These are phyloP conservation scores for Gilbertella persicaria DNA, from an alignment of 371 early-diverging fungal species.

Conservation along the genomic window DNA sequence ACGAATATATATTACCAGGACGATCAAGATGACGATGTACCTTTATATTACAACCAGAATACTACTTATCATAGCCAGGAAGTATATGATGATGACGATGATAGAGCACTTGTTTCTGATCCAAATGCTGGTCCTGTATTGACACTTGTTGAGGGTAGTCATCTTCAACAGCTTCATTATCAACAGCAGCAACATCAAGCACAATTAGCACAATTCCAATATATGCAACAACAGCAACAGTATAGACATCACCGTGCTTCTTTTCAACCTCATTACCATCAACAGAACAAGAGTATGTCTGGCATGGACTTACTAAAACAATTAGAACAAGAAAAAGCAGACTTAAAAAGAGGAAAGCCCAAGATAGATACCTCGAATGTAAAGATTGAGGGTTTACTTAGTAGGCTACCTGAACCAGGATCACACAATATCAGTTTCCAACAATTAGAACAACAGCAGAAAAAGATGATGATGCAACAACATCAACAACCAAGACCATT, in stretches of 20 bases:
- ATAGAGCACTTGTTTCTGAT: not conserved
- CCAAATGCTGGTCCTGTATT: constrained; percentile 11
- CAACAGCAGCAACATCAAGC: constrained; percentile 26
- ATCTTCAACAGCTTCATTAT: constrained; percentile 30
- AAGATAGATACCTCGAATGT: constrained; percentile 34
- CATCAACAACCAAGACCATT: not conserved
- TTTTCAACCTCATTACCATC: constrained; percentile 4
- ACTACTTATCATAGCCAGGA: not conserved
- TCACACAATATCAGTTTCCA: constrained; percentile 45
- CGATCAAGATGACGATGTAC: not conserved
- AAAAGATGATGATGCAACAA: constrained; percentile 15
- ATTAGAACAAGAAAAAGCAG: constrained; percentile 45
- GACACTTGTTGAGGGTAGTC: constrained; percentile 8
- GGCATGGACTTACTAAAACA: constrained; percentile 47
- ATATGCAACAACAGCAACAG: constrained; percentile 25
- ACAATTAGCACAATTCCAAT: constrained; percentile 14
- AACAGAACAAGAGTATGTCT: constrained; percentile 34
- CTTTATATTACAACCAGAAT: not conserved
- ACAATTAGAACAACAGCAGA: constrained; percentile 23
- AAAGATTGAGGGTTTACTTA: constrained; percentile 43
- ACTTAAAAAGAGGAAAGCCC: constrained; percentile 30
- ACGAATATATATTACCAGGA: not conserved
- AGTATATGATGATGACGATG: not conserved
- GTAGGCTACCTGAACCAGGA: constrained; percentile 42
- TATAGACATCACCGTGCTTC: constrained; percentile 6